A percentile compares a stretch with the other conserved stretches of the same genome.
These are phyloP conservation scores for Paramecium pentaurelia DNA, from an alignment of 73 alveolate genomes.

Conservation along the genomic window DNA sequence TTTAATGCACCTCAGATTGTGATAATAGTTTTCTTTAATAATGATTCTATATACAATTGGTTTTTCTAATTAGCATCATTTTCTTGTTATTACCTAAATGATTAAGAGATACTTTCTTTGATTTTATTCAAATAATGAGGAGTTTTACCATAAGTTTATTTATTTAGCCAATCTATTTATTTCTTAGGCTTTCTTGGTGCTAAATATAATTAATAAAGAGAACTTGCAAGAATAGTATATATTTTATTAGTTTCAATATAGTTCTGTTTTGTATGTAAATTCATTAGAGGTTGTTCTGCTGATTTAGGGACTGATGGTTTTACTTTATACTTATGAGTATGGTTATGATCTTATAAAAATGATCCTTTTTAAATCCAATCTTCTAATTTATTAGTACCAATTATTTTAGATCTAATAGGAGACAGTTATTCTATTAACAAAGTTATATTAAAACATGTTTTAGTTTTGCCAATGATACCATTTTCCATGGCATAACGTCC, in stretches of 20 bases:
- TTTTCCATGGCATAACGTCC: background rate
- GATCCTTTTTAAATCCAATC: slow-evolving; percentile 19
- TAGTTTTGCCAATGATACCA: background rate
- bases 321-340: background rate
- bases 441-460: background rate
- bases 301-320: slow-evolving; percentile 53
- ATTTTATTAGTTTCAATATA: slow-evolving; percentile 69
- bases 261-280: slow-evolving; percentile 62
- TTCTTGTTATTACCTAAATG: slow-evolving; percentile 59
- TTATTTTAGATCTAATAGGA: background rate
- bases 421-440: background rate
- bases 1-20: slow-evolving; percentile 62
- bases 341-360: background rate
- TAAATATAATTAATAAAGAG: slow-evolving; percentile 12
- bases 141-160: slow-evolving; percentile 65
- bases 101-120: slow-evolving; percentile 61
- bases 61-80: slow-evolving; percentile 33
- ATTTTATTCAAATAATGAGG: slow-evolving; percentile 64
- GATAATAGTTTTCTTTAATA: slow-evolving; percentile 3
- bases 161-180: slow-evolving; percentile 51
- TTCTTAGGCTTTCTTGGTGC: slow-evolving; percentile 49
- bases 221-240: slow-evolving; percentile 32
- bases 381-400: background rate
- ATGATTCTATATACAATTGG: background rate
- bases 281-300: slow-evolving; percentile 68